Evolutionary conservation across 2,329 filamentous ascomycete genomes (phyloP), one percentile per base, ranked within the genome.

Genomic region (Harringtonia lauricola): DNA sequence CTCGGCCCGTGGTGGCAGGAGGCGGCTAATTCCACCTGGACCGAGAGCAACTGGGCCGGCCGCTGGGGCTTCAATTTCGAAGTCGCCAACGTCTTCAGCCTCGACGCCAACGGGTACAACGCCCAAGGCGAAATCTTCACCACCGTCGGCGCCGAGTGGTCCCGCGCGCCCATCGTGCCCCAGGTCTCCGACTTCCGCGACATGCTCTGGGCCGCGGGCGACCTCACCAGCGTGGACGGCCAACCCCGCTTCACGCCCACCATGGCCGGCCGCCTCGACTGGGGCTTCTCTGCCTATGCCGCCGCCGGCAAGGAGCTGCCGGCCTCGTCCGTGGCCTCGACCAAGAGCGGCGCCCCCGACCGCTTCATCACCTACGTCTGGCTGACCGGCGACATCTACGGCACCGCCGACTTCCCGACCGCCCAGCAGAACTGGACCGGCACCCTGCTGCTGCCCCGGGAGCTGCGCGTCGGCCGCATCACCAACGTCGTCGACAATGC

Each of bases 41-140:
- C 17, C 39, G 39, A 41, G 8, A 21, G 24, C 39, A 17, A 22
- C 39, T 41, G 39, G 39, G 39, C 39, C 39, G 39, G 39, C 28
- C 39, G 39, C 39, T 41, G 39, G 39, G 39, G 39, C 29, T 41
- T 41, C 39, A 41, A 41, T 29, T 41, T 41, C 33, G 39, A 41
- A 14, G 29, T 33, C 8, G 39, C 17, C 39, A 41, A 41, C 39
- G 39, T 41, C 19, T 31, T 41, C 39, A 33, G 28, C 18, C 39
- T 41, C 28, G 39, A 41, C 29, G 26, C 39, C 39, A 18, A 31
- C 14, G 39, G 39, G 2, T 41, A 41, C 39, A 41, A 34, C 19
- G 13, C 28, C 39, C 28, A 34, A 10, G 39, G 39, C 39, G 39
- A 41, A 2, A 18, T 41, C 6, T 41, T 41, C 17, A 22, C 29